phyloP scores from a whole-genome alignment of 257 asterid genomes.

The Dorcoceras hygrometricum region DNA sequence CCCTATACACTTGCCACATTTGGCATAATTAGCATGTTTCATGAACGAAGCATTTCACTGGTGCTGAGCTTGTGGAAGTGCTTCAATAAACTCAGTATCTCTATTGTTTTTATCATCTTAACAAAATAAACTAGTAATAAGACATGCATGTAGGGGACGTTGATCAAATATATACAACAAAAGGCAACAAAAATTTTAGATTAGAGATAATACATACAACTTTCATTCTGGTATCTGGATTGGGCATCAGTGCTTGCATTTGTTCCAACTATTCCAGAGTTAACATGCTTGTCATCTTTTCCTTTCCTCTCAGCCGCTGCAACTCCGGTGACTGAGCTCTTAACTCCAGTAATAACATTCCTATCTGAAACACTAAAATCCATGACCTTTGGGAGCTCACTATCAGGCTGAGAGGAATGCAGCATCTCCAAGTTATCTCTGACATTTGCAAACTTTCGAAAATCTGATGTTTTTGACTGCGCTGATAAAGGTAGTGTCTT shows the following conservation, averaged over 20 bases:
- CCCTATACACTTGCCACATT: background rate
- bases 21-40: constrained; percentile 17
- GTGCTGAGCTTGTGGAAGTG: constrained; percentile 3
- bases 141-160: constrained; percentile 13
- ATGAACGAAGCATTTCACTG: constrained; percentile 8
- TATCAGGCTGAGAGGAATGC: constrained; percentile 43
- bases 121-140: constrained; percentile 4
- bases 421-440: constrained; percentile 60
- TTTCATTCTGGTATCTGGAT: constrained; percentile 50
- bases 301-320: constrained; percentile 41
- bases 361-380: constrained; percentile 48
- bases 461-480: constrained; percentile 68
- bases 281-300: constrained; percentile 46
- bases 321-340: constrained; percentile 41
- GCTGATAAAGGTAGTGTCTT: constrained; percentile 53
- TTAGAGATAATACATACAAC: constrained; percentile 44
- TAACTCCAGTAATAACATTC: constrained; percentile 39
- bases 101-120: constrained; percentile 14
- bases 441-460: constrained; percentile 45
- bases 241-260: constrained; percentile 37
- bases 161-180: constrained; percentile 16
- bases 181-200: constrained; percentile 16
- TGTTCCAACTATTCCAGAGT: constrained; percentile 47
- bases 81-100: constrained; percentile 10
- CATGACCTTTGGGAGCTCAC: constrained; percentile 45